Evolutionary conservation across 2,329 filamentous ascomycete genomes (phyloP).

Genomic region (Cercospora beticola): DNA sequence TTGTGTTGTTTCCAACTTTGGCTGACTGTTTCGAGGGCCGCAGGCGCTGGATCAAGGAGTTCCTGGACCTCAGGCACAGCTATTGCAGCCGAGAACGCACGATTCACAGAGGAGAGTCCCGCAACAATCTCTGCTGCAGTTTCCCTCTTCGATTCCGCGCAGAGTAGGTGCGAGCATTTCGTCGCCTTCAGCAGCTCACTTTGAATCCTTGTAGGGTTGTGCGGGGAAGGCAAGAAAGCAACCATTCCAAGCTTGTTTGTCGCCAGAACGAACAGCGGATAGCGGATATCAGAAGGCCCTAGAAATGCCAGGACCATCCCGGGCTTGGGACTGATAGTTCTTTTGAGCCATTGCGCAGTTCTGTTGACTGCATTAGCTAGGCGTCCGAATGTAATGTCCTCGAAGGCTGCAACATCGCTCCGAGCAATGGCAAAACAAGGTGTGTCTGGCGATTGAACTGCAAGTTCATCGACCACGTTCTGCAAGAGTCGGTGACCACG

Average conservation of each 20-base stretch:
- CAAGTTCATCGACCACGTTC: background rate
- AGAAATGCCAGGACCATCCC: conserved; percentile 2
- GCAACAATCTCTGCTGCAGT: background rate
- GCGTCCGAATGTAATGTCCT: background rate
- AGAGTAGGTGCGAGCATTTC: background rate
- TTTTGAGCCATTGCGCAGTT: conserved; percentile 8
- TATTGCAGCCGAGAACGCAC: background rate
- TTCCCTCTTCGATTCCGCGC: background rate
- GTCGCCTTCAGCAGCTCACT: background rate
- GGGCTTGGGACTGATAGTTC: background rate
- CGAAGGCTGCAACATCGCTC: background rate
- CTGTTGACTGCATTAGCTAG: conserved; percentile 8
- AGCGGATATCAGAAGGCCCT: conserved; percentile 9
- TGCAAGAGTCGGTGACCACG: background rate
- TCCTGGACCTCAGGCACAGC: background rate
- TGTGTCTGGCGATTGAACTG: background rate
- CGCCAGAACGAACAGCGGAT: background rate
- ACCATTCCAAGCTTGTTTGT: background rate
- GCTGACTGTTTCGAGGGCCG: background rate
- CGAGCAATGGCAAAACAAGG: background rate
- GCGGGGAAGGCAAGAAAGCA: conserved; percentile 6
- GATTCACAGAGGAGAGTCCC: background rate
- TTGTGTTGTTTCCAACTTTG: background rate
- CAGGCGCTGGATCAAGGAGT: background rate
- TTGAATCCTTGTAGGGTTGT: background rate